These are phyloP conservation scores for Lathyrus sativus DNA, from an alignment of 306 rosid genomes.

Conservation along the genomic window DNA sequence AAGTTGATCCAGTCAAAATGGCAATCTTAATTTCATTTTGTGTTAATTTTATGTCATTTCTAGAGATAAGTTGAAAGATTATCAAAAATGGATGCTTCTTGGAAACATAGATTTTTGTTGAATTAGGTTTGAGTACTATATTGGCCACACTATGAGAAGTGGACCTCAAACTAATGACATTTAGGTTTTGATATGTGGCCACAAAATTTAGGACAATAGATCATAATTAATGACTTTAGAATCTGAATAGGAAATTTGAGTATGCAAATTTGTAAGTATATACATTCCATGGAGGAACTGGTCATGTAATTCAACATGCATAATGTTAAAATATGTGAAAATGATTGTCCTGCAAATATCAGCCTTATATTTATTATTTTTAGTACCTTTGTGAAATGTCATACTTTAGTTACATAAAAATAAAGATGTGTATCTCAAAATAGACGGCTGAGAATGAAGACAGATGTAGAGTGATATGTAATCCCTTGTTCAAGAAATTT, in stretches of 20 bases:
- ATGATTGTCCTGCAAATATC: not conserved
- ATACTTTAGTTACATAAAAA: too few relatives aligned
- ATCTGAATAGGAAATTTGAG: not conserved
- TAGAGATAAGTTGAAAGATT: not conserved
- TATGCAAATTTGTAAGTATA: not conserved
- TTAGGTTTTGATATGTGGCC: not conserved
- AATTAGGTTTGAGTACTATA: too few relatives aligned
- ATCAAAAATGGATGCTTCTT: slow-evolving; percentile 3
- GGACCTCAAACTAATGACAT: not conserved
- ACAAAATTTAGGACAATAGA: not conserved
- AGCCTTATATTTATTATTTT: slow-evolving; percentile 20
- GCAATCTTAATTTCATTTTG: not conserved
- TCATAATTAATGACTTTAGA: not conserved
- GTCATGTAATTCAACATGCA: not conserved
- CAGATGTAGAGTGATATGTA: too few relatives aligned
- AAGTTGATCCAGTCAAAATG: not conserved
- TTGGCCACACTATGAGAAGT: slow-evolving; percentile 22
- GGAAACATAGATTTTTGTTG: not conserved
- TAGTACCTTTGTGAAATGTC: too few relatives aligned
- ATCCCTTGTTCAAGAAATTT: too few relatives aligned
- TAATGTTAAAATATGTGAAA: not conserved
- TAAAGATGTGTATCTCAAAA: too few relatives aligned
- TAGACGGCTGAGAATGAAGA: too few relatives aligned
- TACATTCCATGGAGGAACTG: not conserved
- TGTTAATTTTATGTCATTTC: not conserved